These are phyloP conservation scores for Penicillium sp. DNA, from an alignment of 2,329 filamentous ascomycete genomes.

Conservation along the genomic window DNA sequence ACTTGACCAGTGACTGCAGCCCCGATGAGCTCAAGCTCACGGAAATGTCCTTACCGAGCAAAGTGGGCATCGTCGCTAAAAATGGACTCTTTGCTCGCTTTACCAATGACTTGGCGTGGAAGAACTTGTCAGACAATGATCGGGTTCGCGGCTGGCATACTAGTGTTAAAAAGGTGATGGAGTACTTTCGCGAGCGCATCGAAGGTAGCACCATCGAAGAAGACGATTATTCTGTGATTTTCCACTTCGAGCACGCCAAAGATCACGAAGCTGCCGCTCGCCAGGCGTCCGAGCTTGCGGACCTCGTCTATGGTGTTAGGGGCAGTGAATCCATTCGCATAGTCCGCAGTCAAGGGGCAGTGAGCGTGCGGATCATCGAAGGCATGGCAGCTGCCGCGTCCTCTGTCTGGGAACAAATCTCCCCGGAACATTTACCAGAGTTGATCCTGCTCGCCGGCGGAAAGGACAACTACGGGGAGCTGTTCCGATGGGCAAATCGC, in stretches of 20 bases:
- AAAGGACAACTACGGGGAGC: slow-evolving; percentile 79
- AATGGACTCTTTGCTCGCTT: slow-evolving; percentile 84
- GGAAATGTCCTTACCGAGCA: slow-evolving; percentile 60
- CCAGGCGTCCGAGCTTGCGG: slow-evolving; percentile 82
- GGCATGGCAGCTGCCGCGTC: slow-evolving; percentile 72
- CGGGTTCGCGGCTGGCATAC: slow-evolving; percentile 72
- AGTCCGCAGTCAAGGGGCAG: slow-evolving; percentile 69
- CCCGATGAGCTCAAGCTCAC: slow-evolving; percentile 78
- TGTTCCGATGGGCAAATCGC: slow-evolving; percentile 90
- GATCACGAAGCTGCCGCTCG: slow-evolving; percentile 69
- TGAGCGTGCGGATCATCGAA: slow-evolving; percentile 76
- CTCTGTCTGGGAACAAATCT: slow-evolving; percentile 59
- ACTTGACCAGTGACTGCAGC: slow-evolving; percentile 80
- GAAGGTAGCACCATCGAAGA: slow-evolving; percentile 81
- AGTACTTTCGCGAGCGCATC: slow-evolving; percentile 82
- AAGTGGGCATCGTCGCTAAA: slow-evolving; percentile 81
- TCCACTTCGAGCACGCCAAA: slow-evolving; percentile 74
- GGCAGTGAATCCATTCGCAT: slow-evolving; percentile 76
- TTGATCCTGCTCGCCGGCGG: slow-evolving; percentile 86
- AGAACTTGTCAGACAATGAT: slow-evolving; percentile 63
- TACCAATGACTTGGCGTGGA: slow-evolving; percentile 62
- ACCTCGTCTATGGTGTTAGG: slow-evolving; percentile 88
- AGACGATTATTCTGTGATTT: slow-evolving; percentile 76
- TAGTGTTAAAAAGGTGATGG: slow-evolving; percentile 72
- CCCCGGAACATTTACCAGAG: slow-evolving; percentile 55